phyloP scores from a whole-genome alignment of 108 stramenopile species.

The Discostella stelligeroides region DNA sequence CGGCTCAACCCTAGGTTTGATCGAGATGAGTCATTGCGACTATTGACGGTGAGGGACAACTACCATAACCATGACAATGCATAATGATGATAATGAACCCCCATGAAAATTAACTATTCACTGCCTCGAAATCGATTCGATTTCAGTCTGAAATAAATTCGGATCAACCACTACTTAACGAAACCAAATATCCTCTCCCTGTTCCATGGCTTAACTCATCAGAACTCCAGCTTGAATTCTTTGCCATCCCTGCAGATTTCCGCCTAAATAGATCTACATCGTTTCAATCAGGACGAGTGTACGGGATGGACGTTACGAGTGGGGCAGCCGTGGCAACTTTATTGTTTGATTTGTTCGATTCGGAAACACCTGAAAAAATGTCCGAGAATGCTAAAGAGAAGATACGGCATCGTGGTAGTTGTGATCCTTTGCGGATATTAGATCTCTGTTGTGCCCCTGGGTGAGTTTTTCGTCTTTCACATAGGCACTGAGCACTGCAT shows the following conservation, averaged over 20 bases:
- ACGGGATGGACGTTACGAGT: conserved; percentile 91
- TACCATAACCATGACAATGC: too few relatives aligned
- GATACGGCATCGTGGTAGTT: neutral
- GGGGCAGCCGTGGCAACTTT: conserved; percentile 86
- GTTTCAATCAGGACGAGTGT: conserved; percentile 72
- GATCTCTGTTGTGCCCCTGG: conserved; percentile 94
- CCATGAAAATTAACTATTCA: neutral
- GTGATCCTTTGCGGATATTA: conserved; percentile 59
- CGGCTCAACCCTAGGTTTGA: conserved; percentile 76
- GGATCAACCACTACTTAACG: neutral
- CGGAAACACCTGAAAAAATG: neutral
- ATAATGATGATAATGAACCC: neutral
- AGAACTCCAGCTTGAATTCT: conserved; percentile 55
- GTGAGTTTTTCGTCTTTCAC: conserved; percentile 12
- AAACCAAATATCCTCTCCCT: conserved; percentile 37
- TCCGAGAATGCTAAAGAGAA: neutral
- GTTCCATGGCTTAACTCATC: conserved; percentile 64
- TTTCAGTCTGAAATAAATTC: conserved; percentile 17
- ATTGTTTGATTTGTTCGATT: conserved; percentile 50
- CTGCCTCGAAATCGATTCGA: neutral
- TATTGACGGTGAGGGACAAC: conserved; percentile 21
- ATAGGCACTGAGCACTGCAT: neutral
- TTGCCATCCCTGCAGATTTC: conserved; percentile 69
- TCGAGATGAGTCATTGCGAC: conserved; percentile 52
- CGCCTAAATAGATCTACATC: conserved; percentile 55